These are phyloP conservation scores for Dothideomycetes sp. DNA, from an alignment of 2,329 filamentous ascomycete genomes.

Conservation along the genomic window DNA sequence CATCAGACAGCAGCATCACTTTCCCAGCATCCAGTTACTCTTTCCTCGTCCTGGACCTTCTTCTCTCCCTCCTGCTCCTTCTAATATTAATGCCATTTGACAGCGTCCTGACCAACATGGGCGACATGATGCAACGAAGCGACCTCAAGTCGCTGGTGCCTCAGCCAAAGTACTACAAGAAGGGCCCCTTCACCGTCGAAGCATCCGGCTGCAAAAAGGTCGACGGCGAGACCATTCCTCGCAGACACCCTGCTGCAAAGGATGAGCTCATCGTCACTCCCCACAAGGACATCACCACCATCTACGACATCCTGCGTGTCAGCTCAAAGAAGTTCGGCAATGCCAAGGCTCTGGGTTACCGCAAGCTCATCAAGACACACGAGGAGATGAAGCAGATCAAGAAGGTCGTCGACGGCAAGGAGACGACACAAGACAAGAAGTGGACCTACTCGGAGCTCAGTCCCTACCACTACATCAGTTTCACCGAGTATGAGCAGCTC, in stretches of 20 bases:
- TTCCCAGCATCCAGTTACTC: too few species aligned
- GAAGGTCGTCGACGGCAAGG: conserved; percentile 75
- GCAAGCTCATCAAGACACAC: conserved; percentile 68
- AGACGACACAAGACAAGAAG: conserved; percentile 75
- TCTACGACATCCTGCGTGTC: conserved; percentile 68
- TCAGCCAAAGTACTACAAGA: conserved; percentile 45
- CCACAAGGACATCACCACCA: conserved; percentile 60
- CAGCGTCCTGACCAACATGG: conserved; percentile 20
- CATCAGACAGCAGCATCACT: too few species aligned
- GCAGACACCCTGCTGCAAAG: conserved; percentile 62
- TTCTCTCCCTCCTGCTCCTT: neutral
- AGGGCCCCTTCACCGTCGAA: conserved; percentile 67
- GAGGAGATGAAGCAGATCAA: conserved; percentile 81
- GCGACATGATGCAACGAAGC: conserved; percentile 27
- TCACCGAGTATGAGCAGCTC: conserved; percentile 66
- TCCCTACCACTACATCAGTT: conserved; percentile 65
- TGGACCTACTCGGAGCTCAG: conserved; percentile 86
- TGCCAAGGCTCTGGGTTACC: conserved; percentile 50
- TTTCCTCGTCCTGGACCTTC: too few species aligned
- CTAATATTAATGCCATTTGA: conserved; percentile 14
- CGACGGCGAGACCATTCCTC: conserved; percentile 75
- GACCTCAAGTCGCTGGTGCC: conserved; percentile 41
- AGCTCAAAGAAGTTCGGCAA: conserved; percentile 51
- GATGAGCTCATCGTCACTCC: conserved; percentile 60
- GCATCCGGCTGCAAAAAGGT: conserved; percentile 57